phyloP scores from a whole-genome alignment of 257 asterid genomes.

The Scutellaria minor region DNA sequence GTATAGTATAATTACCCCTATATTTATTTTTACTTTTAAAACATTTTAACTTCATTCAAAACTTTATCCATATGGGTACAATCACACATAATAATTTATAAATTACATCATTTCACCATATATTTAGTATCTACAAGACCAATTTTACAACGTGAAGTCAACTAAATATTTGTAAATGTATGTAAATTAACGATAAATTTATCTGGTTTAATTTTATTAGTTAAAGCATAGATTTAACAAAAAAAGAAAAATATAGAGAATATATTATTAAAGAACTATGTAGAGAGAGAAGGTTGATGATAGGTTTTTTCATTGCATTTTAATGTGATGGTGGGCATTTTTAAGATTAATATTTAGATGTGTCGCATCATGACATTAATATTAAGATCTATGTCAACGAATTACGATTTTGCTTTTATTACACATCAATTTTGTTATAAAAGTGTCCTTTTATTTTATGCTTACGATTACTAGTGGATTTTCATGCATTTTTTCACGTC shows the following conservation, averaged over 20 bases:
- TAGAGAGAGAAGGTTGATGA: not conserved
- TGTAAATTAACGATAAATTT: too few relatives aligned
- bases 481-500: conserved; percentile 17
- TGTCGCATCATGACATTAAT: not conserved
- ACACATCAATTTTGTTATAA: conserved; percentile 16
- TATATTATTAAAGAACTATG: too few relatives aligned
- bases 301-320: not conserved
- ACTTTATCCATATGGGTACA: not conserved
- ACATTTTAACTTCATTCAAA: not conserved
- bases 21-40: too few relatives aligned
- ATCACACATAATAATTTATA: too few relatives aligned
- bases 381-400: not conserved
- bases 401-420: not conserved
- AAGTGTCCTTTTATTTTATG: not conserved
- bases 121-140: too few relatives aligned
- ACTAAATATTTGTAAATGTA: too few relatives aligned
- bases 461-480: not conserved
- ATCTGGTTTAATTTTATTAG: too few relatives aligned
- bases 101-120: too few relatives aligned
- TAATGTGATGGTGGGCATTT: not conserved
- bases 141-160: too few relatives aligned
- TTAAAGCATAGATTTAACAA: too few relatives aligned
- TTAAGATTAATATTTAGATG: conserved; percentile 1
- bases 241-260: too few relatives aligned
- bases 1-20: too few relatives aligned